Percentiles rank a stretch among this genome's conserved stretches.
Evolutionary conservation across 1,284 basidiomycete species (phyloP).

Genomic region (Mycena citricolor): DNA sequence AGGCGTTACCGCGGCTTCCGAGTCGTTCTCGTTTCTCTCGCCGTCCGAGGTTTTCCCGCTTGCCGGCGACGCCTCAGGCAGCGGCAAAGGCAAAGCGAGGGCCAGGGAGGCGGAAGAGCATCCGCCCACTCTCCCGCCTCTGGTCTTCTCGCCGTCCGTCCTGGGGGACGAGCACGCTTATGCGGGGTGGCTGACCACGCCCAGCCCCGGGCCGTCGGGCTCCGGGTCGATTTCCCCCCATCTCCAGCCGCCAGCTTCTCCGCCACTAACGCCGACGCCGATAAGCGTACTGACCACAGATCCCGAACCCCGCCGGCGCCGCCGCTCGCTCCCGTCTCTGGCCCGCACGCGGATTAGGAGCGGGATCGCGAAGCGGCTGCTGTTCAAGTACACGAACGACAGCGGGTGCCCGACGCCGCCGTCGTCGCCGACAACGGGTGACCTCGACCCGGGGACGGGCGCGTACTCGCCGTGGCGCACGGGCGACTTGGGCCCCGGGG

Average conservation of each 20-base stretch:
- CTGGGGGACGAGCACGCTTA: slow-evolving; percentile 44
- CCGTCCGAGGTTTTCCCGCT: too few species aligned
- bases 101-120: too few species aligned
- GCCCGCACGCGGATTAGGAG: slow-evolving; percentile 45
- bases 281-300: too few species aligned
- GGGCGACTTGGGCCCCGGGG: slow-evolving; percentile 29
- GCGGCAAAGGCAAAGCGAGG: slow-evolving; percentile 58
- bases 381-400: slow-evolving; percentile 44
- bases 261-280: slow-evolving; percentile 12
- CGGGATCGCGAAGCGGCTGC: slow-evolving; percentile 55
- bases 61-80: too few species aligned
- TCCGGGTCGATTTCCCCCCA: slow-evolving; percentile 13
- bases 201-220: slow-evolving; percentile 16
- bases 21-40: slow-evolving; percentile 9
- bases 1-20: slow-evolving; percentile 11
- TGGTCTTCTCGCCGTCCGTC: slow-evolving; percentile 55
- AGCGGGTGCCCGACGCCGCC: slow-evolving; percentile 21
- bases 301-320: slow-evolving; percentile 41
- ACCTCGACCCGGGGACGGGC: too few species aligned
- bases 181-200: slow-evolving; percentile 44
- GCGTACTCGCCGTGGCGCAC: too few species aligned
- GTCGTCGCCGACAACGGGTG: slow-evolving; percentile 19
- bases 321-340: slow-evolving; percentile 57
- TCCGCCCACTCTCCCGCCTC: slow-evolving; percentile 61
- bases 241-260: slow-evolving; percentile 12